phyloP scores from a whole-genome alignment of 129 eudicot species.

The Rutidosis leptorrhynchoides region DNA sequence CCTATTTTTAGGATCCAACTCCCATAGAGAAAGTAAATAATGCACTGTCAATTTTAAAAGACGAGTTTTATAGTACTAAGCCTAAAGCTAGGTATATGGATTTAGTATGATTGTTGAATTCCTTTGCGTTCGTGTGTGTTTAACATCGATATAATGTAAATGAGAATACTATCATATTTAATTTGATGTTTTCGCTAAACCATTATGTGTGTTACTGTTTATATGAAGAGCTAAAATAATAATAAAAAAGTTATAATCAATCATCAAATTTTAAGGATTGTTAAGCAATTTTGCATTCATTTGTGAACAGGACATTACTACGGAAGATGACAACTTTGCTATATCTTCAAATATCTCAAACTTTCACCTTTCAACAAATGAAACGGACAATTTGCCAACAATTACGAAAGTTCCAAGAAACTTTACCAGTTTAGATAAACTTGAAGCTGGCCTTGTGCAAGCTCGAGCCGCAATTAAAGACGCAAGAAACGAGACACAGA shows the following conservation, averaged over 20 bases:
- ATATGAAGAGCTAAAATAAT: no score
- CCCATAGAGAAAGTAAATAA: not conserved
- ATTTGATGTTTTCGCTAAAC: no score
- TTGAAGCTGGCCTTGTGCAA: slow-evolving; percentile 36
- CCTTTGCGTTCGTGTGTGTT: not conserved
- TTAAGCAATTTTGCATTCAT: no score
- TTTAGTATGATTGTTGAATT: not conserved
- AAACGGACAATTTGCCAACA: slow-evolving; percentile 23
- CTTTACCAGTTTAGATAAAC: slow-evolving; percentile 32
- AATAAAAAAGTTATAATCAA: no score
- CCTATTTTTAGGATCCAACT: slow-evolving; percentile 7
- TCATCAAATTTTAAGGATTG: no score
- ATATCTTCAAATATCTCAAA: slow-evolving; percentile 21
- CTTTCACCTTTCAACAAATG: slow-evolving; percentile 15
- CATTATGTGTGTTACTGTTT: no score
- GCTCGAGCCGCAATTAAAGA: slow-evolving; percentile 36
- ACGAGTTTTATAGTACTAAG: not conserved
- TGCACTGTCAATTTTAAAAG: not conserved
- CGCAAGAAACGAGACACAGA: slow-evolving; percentile 17
- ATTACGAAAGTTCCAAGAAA: slow-evolving; percentile 27
- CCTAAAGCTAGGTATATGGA: not conserved
- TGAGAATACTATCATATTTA: not conserved
- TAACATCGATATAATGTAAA: not conserved
- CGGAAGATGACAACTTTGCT: slow-evolving; percentile 25
- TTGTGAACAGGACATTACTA: slow-evolving; percentile 25